phyloP scores from a whole-genome alignment of 129 eudicot species.

The Sambucus nigra region DNA sequence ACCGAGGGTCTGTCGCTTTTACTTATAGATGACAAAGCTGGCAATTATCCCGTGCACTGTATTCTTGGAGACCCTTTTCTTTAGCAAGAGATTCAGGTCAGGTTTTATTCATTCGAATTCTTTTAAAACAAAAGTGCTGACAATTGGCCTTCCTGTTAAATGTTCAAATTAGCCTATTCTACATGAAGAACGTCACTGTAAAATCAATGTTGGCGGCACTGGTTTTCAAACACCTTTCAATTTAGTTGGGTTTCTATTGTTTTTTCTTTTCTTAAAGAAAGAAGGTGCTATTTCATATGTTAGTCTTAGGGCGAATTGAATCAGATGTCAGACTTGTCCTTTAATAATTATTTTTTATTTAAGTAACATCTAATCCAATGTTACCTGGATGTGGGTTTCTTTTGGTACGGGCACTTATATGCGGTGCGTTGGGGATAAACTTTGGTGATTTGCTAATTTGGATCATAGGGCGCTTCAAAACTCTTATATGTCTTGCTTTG shows the following conservation, averaged over 20 bases:
- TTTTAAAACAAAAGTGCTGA: neutral
- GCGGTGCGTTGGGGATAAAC: too few species aligned
- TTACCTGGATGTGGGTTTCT: too few species aligned
- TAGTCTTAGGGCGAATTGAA: neutral
- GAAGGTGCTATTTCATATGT: neutral
- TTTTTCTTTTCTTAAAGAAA: neutral
- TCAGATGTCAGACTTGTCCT: too few species aligned
- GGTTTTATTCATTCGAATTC: neutral
- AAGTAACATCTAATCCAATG: too few species aligned
- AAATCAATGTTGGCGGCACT: neutral
- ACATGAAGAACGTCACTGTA: too few species aligned
- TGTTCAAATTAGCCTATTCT: neutral
- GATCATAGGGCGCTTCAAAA: too few species aligned
- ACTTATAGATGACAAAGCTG: constrained; percentile 81
- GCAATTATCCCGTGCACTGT: constrained; percentile 95
- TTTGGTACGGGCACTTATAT: too few species aligned
- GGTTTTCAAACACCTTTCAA: too few species aligned
- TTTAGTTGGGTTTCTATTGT: too few species aligned
- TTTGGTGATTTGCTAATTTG: too few species aligned
- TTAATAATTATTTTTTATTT: too few species aligned
- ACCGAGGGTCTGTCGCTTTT: constrained; percentile 11
- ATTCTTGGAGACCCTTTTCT: constrained; percentile 79
- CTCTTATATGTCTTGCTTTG: too few species aligned
- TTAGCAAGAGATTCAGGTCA: constrained; percentile 82
- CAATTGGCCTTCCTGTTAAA: neutral